A percentile compares a stretch with the other conserved stretches of the same genome.
phyloP scores from a whole-genome alignment of 768 basidiomycete species.

The Russula sp. region DNA sequence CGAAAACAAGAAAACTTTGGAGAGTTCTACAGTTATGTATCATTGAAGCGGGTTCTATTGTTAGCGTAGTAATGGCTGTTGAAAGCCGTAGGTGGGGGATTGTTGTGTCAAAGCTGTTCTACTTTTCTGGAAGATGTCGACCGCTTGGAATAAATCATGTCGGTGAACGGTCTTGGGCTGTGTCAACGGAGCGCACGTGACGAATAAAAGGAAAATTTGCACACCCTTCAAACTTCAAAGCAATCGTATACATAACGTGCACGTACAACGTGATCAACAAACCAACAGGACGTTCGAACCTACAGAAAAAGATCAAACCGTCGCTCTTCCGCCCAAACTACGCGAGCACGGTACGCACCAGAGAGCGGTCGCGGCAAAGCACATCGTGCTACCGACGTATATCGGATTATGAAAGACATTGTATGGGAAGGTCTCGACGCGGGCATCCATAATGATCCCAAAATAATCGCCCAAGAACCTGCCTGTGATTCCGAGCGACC shows the following conservation, averaged over 20 bases:
- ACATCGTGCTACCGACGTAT: conserved; percentile 95
- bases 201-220: conserved; percentile 32
- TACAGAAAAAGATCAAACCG: conserved; percentile 33
- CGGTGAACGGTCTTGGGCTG: conserved; percentile 58
- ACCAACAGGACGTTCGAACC: conserved; percentile 86
- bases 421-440: conserved; percentile 97
- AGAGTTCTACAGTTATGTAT: conserved; percentile 11
- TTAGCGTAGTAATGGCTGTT: conserved; percentile 16
- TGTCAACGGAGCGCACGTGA: conserved; percentile 36
- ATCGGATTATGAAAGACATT: conserved; percentile 91
- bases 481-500: conserved; percentile 88
- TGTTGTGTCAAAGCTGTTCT: conserved; percentile 33
- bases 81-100: conserved; percentile 3
- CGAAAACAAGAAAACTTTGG: no score
- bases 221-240: conserved; percentile 87
- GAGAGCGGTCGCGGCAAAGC: conserved; percentile 80
- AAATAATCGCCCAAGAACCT: conserved; percentile 88
- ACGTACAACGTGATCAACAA: conserved; percentile 78
- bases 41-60: background rate
- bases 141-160: conserved; percentile 73
- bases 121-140: conserved; percentile 30
- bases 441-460: conserved; percentile 80
- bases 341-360: conserved; percentile 53
- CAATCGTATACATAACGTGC: conserved; percentile 78
- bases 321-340: background rate